phyloP scores from a whole-genome alignment of 495 filamentous ascomycete genomes.

The Penicillium manginii region DNA sequence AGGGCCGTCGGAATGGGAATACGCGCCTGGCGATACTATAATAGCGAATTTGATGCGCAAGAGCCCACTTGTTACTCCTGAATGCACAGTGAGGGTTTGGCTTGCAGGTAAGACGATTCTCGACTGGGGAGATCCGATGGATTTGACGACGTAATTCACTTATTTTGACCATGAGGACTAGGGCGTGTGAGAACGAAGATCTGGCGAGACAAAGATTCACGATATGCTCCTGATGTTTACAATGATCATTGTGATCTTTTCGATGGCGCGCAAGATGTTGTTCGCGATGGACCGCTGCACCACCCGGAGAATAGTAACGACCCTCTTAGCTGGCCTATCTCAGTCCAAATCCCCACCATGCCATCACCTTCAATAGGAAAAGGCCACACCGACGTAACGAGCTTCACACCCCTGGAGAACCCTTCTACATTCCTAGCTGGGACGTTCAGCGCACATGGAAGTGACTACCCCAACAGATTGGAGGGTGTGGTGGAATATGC shows the following conservation, averaged over 20 bases:
- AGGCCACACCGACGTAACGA: background rate
- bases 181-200: slow-evolving; percentile 1
- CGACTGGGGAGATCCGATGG: background rate
- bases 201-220: background rate
- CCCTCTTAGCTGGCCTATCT: background rate
- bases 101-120: background rate
- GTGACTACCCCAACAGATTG: background rate
- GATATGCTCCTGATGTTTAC: background rate
- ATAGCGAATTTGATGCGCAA: slow-evolving; percentile 1
- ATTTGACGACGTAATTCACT: background rate
- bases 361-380: background rate
- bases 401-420: background rate
- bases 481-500: slow-evolving; percentile 1
- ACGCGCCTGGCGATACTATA: background rate
- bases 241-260: background rate
- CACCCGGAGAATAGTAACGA: background rate
- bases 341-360: background rate
- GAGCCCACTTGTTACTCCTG: background rate
- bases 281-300: background rate
- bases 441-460: background rate
- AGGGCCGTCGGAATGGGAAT: background rate
- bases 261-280: background rate
- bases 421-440: background rate
- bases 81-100: background rate
- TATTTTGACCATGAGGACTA: background rate